phyloP scores from a whole-genome alignment of 1,139 yeast genomes.

The Zygoascus meyerae region DNA sequence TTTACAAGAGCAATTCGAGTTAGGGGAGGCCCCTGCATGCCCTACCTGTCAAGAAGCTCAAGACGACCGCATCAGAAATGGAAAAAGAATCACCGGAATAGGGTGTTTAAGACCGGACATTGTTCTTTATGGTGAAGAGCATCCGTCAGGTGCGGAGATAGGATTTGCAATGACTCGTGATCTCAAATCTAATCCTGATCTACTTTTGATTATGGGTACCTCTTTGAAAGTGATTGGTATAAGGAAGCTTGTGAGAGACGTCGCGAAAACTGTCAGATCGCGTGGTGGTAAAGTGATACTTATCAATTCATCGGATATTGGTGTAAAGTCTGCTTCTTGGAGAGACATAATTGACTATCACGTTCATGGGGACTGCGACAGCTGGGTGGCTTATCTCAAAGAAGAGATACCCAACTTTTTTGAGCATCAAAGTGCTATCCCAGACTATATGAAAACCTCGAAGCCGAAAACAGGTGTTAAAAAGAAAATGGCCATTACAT shows the following conservation, averaged over 20 bases:
- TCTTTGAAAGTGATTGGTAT: slow-evolving; percentile 72
- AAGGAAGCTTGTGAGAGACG: slow-evolving; percentile 53
- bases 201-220: slow-evolving; percentile 68
- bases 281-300: slow-evolving; percentile 56
- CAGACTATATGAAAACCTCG: slow-evolving; percentile 1
- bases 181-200: slow-evolving; percentile 51
- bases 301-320: slow-evolving; percentile 47
- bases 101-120: slow-evolving; percentile 71
- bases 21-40: slow-evolving; percentile 62
- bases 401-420: slow-evolving; percentile 38
- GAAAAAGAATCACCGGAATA: slow-evolving; percentile 56
- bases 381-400: slow-evolving; percentile 55
- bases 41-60: slow-evolving; percentile 50
- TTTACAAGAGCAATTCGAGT: slow-evolving; percentile 40
- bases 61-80: slow-evolving; percentile 49
- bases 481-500: neutral
- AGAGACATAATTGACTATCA: slow-evolving; percentile 60
- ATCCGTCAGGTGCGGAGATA: slow-evolving; percentile 62
- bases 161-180: slow-evolving; percentile 57
- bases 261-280: slow-evolving; percentile 54
- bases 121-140: slow-evolving; percentile 74
- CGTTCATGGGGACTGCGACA: slow-evolving; percentile 74
- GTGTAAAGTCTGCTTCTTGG: slow-evolving; percentile 40
- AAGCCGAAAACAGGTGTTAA: neutral
- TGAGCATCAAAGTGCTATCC: slow-evolving; percentile 6